Conservation (phyloP, 208 protist genomes). For the Trypanosoma rangeli region DNA sequence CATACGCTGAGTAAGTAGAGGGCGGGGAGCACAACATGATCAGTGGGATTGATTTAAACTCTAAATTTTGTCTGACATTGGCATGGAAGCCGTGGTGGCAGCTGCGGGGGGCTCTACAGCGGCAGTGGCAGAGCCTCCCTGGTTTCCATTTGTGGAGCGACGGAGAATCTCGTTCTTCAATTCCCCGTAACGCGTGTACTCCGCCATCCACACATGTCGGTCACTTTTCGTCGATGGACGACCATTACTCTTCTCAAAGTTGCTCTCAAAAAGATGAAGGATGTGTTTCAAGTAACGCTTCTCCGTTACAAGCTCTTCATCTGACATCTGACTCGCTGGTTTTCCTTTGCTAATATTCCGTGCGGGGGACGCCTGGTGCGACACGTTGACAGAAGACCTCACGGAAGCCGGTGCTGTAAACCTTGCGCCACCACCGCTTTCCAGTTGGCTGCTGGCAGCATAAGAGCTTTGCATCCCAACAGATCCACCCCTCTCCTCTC, state of each 20-base stretch:
- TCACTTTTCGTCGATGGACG: constrained; percentile 56
- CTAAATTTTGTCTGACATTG: neutral
- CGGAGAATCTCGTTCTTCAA: constrained; percentile 74
- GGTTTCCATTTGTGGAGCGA: constrained; percentile 17
- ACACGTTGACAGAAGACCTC: neutral
- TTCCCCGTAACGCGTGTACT: constrained; percentile 82
- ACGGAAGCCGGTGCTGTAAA: neutral
- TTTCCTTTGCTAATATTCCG: constrained; percentile 11
- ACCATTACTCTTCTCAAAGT: constrained; percentile 65
- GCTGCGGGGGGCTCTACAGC: neutral
- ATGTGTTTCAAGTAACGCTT: constrained; percentile 79
- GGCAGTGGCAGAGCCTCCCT: neutral
- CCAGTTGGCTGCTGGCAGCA: neutral
- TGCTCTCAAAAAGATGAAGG: constrained; percentile 78
- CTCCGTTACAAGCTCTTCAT: constrained; percentile 57
- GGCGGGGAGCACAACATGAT: neutral
- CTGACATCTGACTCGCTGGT: constrained; percentile 46
- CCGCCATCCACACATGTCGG: constrained; percentile 44
- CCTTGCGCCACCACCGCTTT: neutral
- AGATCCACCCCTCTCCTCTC: neutral
- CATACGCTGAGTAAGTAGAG: neutral
- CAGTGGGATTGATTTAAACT: neutral
- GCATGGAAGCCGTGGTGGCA: neutral
- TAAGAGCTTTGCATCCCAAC: neutral
- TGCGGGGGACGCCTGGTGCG: neutral